Conservation (phyloP, 768 basidiomycete genomes). For the Russula ochroleuca region DNA sequence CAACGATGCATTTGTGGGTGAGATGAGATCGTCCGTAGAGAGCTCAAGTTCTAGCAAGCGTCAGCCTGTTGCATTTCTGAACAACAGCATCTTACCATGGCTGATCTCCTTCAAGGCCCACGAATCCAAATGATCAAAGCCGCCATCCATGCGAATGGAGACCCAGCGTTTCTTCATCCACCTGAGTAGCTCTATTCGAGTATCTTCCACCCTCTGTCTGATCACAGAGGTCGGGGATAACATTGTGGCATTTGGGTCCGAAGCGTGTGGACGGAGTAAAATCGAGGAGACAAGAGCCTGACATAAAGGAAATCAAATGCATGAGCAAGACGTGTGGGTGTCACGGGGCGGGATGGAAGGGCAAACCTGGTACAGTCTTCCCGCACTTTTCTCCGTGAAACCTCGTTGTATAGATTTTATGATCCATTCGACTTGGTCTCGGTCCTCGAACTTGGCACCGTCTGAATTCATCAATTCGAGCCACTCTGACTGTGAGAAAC, state of each 20-base stretch:
- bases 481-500: constrained; percentile 70
- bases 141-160: constrained; percentile 65
- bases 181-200: constrained; percentile 57
- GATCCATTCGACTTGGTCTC: constrained; percentile 71
- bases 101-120: constrained; percentile 90
- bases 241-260: constrained; percentile 55
- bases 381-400: constrained; percentile 60
- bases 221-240: constrained; percentile 67
- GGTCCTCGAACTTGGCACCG: constrained; percentile 70
- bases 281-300: constrained; percentile 72
- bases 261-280: constrained; percentile 61
- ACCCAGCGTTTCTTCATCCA: constrained; percentile 82
- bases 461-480: constrained; percentile 67
- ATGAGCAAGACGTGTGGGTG: neutral
- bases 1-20: constrained; percentile 36
- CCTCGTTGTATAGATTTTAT: constrained; percentile 63
- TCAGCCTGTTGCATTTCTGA: constrained; percentile 1
- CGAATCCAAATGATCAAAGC: constrained; percentile 75
- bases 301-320: neutral
- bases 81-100: constrained; percentile 51
- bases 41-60: constrained; percentile 67
- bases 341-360: neutral
- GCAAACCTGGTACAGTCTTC: constrained; percentile 70
- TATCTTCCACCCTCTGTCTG: constrained; percentile 68
- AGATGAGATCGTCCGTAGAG: constrained; percentile 61